Evolutionary conservation across 2,329 filamentous ascomycete species (phyloP), one percentile per base, ranked within the genome.

Genomic region (Fusarium poae): DNA sequence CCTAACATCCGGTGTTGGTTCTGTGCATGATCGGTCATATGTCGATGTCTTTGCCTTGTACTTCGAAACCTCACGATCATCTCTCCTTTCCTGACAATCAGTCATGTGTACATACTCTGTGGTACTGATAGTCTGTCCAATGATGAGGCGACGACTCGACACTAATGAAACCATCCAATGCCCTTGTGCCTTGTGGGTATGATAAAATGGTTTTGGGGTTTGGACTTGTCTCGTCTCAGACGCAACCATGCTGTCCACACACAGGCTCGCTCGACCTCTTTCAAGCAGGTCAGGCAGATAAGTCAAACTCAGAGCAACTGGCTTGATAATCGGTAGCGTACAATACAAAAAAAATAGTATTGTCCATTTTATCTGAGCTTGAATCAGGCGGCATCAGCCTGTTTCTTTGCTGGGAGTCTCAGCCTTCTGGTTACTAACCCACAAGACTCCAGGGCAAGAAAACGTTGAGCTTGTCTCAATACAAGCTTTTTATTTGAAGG

Each of bases 181-280:
- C 21, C 23, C 48, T 39, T 35, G 39, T 21, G 48, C 29, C 40
- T n/a, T 53, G 56, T 71, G 54, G 48, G 51, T 66, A 44, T 65
- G 40, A 58, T 68, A 57, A 51, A 40, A 67, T 53, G 55, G 60
- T 44, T 54, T 54, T 50, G 48, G 29, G 45, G 49, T 61, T 59
- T 62, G 43, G 40, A 48, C 44, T 62, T 61, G 49, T 69, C 62
- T 66, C 44, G 65, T 59, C 68, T 62, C 57, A 45, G 49, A 60
- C 45, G 48, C 56, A 46, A 53, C 58, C 37, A 52, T 59, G 42
- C 52, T 29, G 42, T 40, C 12, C 45, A 61, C 32, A 46, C 44
- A 57, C 65, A 42, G 59, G 58, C 62, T 65, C 37, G 43, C 30
- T 56, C 46, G 58, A 52, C 46, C 34, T 52, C 57, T 51, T 15